phyloP scores from a whole-genome alignment of 805 yeast species.

The Schizosaccharomyces osmophilus region DNA sequence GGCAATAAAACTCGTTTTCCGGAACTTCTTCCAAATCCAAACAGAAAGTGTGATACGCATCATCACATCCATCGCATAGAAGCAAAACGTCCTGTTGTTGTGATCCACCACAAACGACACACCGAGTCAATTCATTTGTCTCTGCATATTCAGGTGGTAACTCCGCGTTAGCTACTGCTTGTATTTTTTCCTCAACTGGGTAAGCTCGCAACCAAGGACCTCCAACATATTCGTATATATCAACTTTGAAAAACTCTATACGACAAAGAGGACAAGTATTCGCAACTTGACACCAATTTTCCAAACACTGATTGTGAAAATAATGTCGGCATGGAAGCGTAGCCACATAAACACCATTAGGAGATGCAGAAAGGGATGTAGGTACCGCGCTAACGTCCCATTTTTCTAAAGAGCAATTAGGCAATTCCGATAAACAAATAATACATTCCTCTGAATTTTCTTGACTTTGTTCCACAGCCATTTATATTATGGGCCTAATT shows the following conservation, averaged over 20 bases:
- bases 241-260: not conserved
- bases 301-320: not conserved
- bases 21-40: constrained; percentile 13
- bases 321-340: not conserved
- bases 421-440: not conserved
- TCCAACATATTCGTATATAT: not conserved
- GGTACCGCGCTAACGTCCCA: not conserved
- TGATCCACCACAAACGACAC: constrained; percentile 12
- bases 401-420: not conserved
- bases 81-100: constrained; percentile 12
- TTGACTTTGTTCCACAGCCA: not conserved
- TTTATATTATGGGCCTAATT: not conserved
- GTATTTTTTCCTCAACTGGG: not conserved
- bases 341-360: not conserved
- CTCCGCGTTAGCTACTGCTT: not conserved
- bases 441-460: not conserved
- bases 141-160: not conserved
- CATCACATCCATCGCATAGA: constrained; percentile 13
- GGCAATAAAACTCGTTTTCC: constrained; percentile 13
- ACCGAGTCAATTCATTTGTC: constrained; percentile 6
- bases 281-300: not conserved
- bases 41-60: constrained; percentile 13
- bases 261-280: not conserved
- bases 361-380: not conserved
- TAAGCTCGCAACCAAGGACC: not conserved